Evolutionary conservation across 2,329 filamentous ascomycete genomes (phyloP), one percentile per base, ranked within the genome.

Genomic region (Trichoderma atrobrunneum): DNA sequence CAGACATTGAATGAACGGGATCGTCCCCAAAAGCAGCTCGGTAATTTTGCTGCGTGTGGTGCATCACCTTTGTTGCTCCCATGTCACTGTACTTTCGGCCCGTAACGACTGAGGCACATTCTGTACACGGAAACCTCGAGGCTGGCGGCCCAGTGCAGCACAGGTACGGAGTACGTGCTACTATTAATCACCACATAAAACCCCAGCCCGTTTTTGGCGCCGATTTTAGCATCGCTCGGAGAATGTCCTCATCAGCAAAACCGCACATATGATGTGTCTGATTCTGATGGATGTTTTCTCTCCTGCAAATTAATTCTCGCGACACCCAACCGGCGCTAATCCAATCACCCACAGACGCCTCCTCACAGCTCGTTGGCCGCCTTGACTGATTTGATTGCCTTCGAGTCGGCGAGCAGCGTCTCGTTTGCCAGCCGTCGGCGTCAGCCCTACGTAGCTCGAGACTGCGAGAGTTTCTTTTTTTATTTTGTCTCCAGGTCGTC

Each of bases 251-350:
- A 61, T 28, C 66, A 61, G 36, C 36, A 34, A 69, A 26, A 61
- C 34, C 39, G 66, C 57, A 60, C 57, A 70, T 62, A 61, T 70
- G 66, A 70, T 70, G 57, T 70, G 57, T 70, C 66, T 70, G 66
- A 61, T 70, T 70, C 56, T 60, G 26, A 43, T 39, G n/a, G 14
- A 43, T 39, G 28, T 48, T 60, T 43, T 54, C 14, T 70, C 57
- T 69, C 36, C 36, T 60, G 36, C 66, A 70, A 70, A 34, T 69
- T 56, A 56, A 36, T 28, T 36, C n/a, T 70, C 66, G 57, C 66
- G 57, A 70, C 36, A 60, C 28, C 28, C 57, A 61, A 51, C 57
- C 39, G 66, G 66, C 66, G 66, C 57, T 70, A 70, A 62, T 24
- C 43, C 57, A 24, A 24, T 57, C 21, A 43, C 39, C 66, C 21